Conservation (phyloP, 768 basidiomycete genomes). For the Calvatia gigantea region DNA sequence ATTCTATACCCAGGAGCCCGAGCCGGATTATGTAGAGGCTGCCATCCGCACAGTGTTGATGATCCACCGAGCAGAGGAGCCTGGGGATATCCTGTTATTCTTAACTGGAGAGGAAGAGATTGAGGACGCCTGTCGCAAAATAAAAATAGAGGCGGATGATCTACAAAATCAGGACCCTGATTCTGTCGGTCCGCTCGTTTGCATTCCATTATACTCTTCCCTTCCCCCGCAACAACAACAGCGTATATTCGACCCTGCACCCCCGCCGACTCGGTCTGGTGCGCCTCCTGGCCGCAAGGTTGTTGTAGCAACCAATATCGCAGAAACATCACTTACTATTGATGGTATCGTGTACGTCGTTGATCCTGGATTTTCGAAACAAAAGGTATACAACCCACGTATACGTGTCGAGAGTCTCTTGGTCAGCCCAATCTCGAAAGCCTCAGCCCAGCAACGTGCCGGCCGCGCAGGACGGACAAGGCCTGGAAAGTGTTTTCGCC, state of each 20-base stretch:
- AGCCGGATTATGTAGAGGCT: constrained; percentile 95
- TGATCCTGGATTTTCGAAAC: constrained; percentile 96
- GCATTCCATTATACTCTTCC: constrained; percentile 93
- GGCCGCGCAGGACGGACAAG: constrained; percentile 95
- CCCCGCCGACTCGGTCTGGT: constrained; percentile 50
- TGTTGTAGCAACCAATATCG: constrained; percentile 94
- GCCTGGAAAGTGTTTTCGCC: constrained; percentile 94
- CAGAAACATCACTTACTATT: constrained; percentile 96
- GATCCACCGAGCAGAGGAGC: constrained; percentile 95
- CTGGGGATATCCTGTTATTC: constrained; percentile 91
- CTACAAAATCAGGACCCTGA: constrained; percentile 66
- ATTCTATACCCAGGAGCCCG: constrained; percentile 89
- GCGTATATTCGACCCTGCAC: constrained; percentile 91
- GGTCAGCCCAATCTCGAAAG: constrained; percentile 95
- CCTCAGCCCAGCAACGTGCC: constrained; percentile 92
- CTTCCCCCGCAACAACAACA: constrained; percentile 95
- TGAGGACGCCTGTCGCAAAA: constrained; percentile 92
- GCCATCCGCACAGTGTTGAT: constrained; percentile 94
- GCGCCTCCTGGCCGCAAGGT: constrained; percentile 91
- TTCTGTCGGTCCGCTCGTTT: constrained; percentile 80
- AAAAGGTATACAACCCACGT: constrained; percentile 97
- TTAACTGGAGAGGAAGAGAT: constrained; percentile 98
- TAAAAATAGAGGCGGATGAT: constrained; percentile 88
- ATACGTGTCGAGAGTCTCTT: constrained; percentile 93
- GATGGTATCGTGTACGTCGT: constrained; percentile 99